These are phyloP conservation scores for Colletotrichum brevisporum DNA, from an alignment of 2,329 filamentous ascomycete genomes.

Conservation along the genomic window DNA sequence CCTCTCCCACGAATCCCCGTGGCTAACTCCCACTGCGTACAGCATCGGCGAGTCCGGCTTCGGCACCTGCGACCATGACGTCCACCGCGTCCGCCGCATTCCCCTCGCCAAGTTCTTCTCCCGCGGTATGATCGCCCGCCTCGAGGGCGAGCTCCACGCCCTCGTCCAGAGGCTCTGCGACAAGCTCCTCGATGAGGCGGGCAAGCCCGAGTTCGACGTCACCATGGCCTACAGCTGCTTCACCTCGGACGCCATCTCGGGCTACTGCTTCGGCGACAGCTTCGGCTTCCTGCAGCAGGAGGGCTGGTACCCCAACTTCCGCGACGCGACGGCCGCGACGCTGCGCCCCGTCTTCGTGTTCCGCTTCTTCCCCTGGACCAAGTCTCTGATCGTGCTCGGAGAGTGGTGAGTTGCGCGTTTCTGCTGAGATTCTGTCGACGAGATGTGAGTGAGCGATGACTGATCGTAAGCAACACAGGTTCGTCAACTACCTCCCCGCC, in stretches of 20 bases:
- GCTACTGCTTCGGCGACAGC: slow-evolving; percentile 54
- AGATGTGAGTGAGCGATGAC: too few species aligned
- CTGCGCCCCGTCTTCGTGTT: slow-evolving; percentile 44
- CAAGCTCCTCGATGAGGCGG: slow-evolving; percentile 47
- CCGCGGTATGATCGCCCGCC: slow-evolving; percentile 46
- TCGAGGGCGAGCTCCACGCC: slow-evolving; percentile 48
- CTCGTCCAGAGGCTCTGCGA: slow-evolving; percentile 47
- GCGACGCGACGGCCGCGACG: slow-evolving; percentile 39
- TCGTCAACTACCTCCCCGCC: slow-evolving; percentile 38
- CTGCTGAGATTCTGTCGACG: too few species aligned
- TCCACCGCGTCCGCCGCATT: slow-evolving; percentile 46
- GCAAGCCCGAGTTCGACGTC: slow-evolving; percentile 49
- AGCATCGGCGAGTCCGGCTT: slow-evolving; percentile 44
- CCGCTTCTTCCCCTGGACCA: slow-evolving; percentile 46
- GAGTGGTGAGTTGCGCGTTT: slow-evolving; percentile 28
- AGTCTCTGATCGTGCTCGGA: slow-evolving; percentile 36
- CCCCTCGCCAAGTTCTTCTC: slow-evolving; percentile 51
- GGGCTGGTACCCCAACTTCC: slow-evolving; percentile 54
- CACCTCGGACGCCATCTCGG: slow-evolving; percentile 55
- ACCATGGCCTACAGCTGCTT: slow-evolving; percentile 56
- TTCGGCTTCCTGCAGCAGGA: slow-evolving; percentile 52
- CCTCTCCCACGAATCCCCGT: slow-evolving; percentile 15
- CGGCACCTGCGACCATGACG: slow-evolving; percentile 45
- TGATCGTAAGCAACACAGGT: slow-evolving; percentile 4
- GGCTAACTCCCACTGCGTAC: slow-evolving; percentile 12